Percentiles rank a stretch among this genome's conserved stretches.
Conservation (phyloP, 2,329 filamentous ascomycete species). For the Rosellinia necatrix region DNA sequence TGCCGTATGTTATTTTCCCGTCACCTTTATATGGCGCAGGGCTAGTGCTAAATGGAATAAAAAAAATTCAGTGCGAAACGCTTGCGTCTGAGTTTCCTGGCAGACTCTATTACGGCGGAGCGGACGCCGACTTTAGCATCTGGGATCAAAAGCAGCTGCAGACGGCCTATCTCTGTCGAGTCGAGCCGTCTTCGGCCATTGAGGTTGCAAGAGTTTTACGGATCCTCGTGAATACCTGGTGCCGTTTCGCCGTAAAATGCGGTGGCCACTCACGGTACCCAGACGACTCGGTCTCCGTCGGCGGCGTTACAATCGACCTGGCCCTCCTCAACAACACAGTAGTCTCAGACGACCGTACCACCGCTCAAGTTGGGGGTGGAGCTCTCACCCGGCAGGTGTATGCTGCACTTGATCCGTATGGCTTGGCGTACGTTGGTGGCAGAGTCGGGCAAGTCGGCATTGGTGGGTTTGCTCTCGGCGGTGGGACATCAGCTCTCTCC, state of each 20-base stretch:
- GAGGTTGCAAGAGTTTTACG: neutral
- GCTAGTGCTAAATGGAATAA: neutral
- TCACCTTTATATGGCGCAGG: neutral
- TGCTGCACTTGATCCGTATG: slow-evolving; percentile 22
- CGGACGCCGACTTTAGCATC: neutral
- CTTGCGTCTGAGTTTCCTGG: neutral
- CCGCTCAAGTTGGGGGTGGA: slow-evolving; percentile 15
- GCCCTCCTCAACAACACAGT: slow-evolving; percentile 36
- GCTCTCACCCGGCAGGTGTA: slow-evolving; percentile 19
- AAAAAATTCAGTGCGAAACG: neutral
- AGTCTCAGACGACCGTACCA: slow-evolving; percentile 32
- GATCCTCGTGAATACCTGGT: slow-evolving; percentile 8
- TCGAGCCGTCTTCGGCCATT: neutral
- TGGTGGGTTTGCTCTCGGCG: slow-evolving; percentile 22
- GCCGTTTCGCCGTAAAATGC: slow-evolving; percentile 42
- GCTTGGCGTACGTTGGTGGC: slow-evolving; percentile 21
- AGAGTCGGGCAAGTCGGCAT: slow-evolving; percentile 20
- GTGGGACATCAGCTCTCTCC: slow-evolving; percentile 16
- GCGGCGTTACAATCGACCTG: slow-evolving; percentile 43
- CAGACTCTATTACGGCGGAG: neutral
- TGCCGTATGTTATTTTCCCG: neutral
- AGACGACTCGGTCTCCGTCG: slow-evolving; percentile 39
- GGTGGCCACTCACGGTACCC: slow-evolving; percentile 42
- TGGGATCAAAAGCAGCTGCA: neutral
- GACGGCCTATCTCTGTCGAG: neutral